Conservation (phyloP, 2,329 filamentous ascomycete genomes). For the Colletotrichum paranaense region DNA sequence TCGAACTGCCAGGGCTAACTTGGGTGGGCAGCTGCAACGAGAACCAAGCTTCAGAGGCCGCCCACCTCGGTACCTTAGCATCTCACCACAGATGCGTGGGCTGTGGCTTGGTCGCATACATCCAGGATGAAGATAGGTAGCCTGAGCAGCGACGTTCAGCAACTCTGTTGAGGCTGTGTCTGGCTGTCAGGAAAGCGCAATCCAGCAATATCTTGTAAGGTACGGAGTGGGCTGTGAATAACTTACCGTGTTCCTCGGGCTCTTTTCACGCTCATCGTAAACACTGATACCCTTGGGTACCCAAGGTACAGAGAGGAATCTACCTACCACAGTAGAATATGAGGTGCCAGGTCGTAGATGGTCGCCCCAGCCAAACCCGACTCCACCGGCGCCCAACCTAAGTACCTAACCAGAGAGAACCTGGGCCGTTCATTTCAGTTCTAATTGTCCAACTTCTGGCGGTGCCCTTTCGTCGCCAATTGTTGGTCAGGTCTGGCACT, state of each 20-base stretch:
- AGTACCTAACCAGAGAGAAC: not conserved
- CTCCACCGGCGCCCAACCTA: constrained; percentile 12
- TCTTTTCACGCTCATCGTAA: not conserved
- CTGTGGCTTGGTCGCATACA: not conserved
- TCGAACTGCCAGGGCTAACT: not conserved
- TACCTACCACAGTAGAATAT: not conserved
- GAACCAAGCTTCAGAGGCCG: not conserved
- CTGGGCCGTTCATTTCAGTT: not conserved
- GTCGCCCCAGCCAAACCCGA: not conserved
- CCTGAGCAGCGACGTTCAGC: not conserved
- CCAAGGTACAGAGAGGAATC: too few relatives aligned
- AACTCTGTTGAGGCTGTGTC: constrained; percentile 18
- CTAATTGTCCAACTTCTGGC: not conserved
- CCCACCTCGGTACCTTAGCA: not conserved
- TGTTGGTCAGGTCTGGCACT: not conserved
- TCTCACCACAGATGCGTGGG: not conserved
- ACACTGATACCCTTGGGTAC: too few relatives aligned
- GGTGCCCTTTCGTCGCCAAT: not conserved
- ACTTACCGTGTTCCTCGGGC: not conserved
- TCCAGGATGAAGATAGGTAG: not conserved
- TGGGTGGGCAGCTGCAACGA: not conserved
- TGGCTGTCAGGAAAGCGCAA: not conserved
- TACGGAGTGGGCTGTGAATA: not conserved
- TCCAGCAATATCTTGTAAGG: not conserved
- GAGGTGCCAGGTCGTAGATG: not conserved